Percentiles rank a stretch among this genome's conserved stretches.
Evolutionary conservation across 257 asterid species (phyloP).

Genomic region (Cinchona pubescens): DNA sequence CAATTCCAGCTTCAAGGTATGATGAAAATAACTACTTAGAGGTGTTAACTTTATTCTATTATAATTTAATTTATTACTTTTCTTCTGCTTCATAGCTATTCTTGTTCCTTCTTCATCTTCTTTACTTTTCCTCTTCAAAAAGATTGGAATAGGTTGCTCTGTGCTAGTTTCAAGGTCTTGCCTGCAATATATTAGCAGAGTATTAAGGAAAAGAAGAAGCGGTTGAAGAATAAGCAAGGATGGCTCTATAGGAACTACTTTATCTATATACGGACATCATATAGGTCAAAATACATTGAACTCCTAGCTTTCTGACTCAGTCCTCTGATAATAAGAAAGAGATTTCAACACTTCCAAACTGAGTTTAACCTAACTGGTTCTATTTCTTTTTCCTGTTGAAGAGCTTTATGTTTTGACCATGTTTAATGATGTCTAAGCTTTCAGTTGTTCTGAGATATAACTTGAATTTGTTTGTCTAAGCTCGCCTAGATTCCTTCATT

Average conservation of each 20-base stretch:
- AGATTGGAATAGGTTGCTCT: not conserved
- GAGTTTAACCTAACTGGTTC: not conserved
- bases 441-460: not conserved
- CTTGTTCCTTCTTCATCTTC: not conserved
- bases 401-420: not conserved
- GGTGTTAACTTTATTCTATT: not conserved
- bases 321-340: not conserved
- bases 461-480: not conserved
- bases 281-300: not conserved
- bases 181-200: not conserved
- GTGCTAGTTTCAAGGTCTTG: not conserved
- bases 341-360: not conserved
- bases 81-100: not conserved
- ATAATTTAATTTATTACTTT: not conserved
- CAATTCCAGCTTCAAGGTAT: conserved; percentile 97
- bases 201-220: not conserved
- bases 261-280: not conserved
- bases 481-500: too few species aligned
- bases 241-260: not conserved
- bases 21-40: not conserved
- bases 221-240: not conserved
- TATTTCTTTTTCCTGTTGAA: not conserved
- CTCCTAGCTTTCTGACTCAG: not conserved
- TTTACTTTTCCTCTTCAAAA: not conserved
- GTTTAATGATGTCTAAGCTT: not conserved